Base-by-base conservation (phyloP, 2,329 filamentous ascomycete species). In the Fusarium veterinarium region DNA sequence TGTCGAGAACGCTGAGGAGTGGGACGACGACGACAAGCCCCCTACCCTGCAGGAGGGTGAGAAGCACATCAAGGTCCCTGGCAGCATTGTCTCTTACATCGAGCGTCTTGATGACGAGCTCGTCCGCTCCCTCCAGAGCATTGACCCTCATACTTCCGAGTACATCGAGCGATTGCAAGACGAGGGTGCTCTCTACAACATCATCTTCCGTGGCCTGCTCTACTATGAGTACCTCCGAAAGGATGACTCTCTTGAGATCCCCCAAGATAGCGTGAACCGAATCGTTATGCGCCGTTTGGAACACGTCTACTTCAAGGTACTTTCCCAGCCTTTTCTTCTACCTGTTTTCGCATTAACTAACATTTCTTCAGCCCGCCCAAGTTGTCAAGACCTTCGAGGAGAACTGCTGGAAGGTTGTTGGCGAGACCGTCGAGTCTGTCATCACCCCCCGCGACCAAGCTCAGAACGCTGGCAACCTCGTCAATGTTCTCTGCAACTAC, bases 71-170 rank as follows among this genome's bases (percentile, higher is more conserved):
- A 95, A 93, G 86, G 90, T 99, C 64, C 94, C 96, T 25, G 97
- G 96, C 80, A 98, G 94, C 86, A 87, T 98, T 69, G 94, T 98
- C 49, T 98, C 96, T 0, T 97, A 95, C 80, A 91, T 97, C 37
- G 96, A 99, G 88, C 90, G 96, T 80, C 89, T 99, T 25, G 96
- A 99, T 79, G 96, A 99, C 79, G 97, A 99, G 86, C 93, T 99
- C 73, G 97, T 94, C 69, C 92, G 96, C 77, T 98, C 96, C n/a
- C 88, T 99, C 58, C 96, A 99, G 84, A 93, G 92, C 83, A 98
- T 99, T 79, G 96, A 99, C 81, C 97, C 96, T 64, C 96, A 99
- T 85, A 99, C 96, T 44, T 96, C 96, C 35, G 96, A 99, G 85
- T 99, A 99, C 81, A 97, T 99, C 71, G 96, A 99, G 81, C 91